Percentiles rank a stretch among this genome's conserved stretches.
phyloP scores from a whole-genome alignment of 2,329 filamentous ascomycete species.

The Colletotrichum tofieldiae region DNA sequence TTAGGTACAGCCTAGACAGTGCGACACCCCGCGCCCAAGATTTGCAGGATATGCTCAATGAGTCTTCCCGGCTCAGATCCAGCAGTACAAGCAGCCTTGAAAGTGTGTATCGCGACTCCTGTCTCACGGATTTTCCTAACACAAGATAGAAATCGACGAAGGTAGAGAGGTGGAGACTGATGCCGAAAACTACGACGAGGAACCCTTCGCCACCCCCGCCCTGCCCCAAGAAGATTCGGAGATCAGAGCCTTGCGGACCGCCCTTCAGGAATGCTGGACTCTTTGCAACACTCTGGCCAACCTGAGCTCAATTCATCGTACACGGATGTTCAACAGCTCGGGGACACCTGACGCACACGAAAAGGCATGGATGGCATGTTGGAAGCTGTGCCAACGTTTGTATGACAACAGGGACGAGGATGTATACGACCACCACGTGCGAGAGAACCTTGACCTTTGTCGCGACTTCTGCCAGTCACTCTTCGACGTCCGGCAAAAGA shows the following conservation, averaged over 20 bases:
- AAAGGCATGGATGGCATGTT: constrained; percentile 93
- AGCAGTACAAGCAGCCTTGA: constrained; percentile 84
- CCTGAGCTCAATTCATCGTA: constrained; percentile 86
- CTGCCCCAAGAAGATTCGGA: constrained; percentile 69
- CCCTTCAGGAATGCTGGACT: constrained; percentile 92
- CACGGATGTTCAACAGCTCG: constrained; percentile 83
- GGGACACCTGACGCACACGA: constrained; percentile 85
- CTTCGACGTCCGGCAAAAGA: constrained; percentile 86
- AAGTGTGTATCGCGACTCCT: constrained; percentile 65
- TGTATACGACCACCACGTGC: constrained; percentile 76
- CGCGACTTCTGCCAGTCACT: constrained; percentile 93
- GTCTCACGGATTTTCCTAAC: constrained; percentile 46
- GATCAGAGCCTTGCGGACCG: constrained; percentile 78
- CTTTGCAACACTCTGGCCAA: constrained; percentile 92
- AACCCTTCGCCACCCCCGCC: constrained; percentile 61
- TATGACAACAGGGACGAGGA: constrained; percentile 86
- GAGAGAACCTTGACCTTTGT: constrained; percentile 86
- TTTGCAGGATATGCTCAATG: constrained; percentile 78
- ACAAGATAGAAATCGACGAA: constrained; percentile 67
- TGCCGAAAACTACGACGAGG: constrained; percentile 69
- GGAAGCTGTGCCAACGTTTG: constrained; percentile 91
- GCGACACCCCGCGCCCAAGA: constrained; percentile 89
- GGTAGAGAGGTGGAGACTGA: constrained; percentile 69
- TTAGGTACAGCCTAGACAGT: constrained; percentile 76
- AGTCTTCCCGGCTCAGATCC: constrained; percentile 71